Percentiles rank a stretch among this genome's conserved stretches.
Conservation (phyloP, 108 stramenopile genomes). For the Cyclotella kingstonii region DNA sequence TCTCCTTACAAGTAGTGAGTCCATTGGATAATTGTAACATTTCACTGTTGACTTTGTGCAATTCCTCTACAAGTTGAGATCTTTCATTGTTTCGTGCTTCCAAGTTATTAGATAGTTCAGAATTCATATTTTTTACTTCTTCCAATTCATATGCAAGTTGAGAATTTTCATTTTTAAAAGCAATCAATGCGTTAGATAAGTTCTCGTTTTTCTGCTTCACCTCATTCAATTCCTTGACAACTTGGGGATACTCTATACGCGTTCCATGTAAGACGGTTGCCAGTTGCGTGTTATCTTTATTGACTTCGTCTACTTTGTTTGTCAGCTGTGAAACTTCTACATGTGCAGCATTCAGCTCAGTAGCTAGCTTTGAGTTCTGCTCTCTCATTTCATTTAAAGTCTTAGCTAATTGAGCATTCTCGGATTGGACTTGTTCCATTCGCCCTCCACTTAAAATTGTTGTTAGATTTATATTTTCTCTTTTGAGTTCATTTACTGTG, state of each 20-base stretch:
- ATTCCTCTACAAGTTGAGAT: neutral
- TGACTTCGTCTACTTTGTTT: neutral
- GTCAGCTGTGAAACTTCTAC: neutral
- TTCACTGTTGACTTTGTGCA: neutral
- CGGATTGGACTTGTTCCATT: neutral
- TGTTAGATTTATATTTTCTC: too few relatives aligned
- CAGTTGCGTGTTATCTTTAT: slow-evolving; percentile 8
- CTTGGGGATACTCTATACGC: neutral
- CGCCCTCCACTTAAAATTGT: neutral
- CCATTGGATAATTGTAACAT: neutral
- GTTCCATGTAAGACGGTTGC: slow-evolving; percentile 3
- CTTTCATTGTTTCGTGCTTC: neutral
- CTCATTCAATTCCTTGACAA: neutral
- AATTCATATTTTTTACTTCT: neutral
- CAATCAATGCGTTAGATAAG: neutral
- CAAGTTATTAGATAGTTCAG: slow-evolving; percentile 1
- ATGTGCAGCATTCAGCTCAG: neutral
- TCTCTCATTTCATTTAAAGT: neutral
- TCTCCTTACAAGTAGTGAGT: neutral
- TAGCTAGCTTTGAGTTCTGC: neutral
- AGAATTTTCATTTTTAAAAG: neutral
- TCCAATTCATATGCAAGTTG: slow-evolving; percentile 5
- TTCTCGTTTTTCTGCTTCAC: too few relatives aligned
- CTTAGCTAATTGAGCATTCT: neutral
- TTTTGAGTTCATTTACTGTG: neutral